Conservation (phyloP, 2,329 filamentous ascomycete species). For the Ophiocordyceps sinensis region DNA sequence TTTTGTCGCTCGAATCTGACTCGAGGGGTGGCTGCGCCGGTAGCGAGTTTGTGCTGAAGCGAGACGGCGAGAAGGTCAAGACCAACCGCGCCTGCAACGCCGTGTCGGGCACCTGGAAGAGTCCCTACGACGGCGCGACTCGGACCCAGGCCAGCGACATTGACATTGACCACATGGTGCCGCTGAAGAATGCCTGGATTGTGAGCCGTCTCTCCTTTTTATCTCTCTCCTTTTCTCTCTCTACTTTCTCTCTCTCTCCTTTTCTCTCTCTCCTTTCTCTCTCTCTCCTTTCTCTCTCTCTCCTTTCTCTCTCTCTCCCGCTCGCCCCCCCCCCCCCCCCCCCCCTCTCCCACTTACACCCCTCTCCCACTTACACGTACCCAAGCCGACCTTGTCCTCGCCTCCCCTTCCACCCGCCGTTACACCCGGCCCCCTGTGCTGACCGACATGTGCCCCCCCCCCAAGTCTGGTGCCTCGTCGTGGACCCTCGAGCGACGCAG, state of each 20-base stretch:
- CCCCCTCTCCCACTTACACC: background rate
- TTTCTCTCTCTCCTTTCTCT: background rate
- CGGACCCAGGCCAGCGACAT: slow-evolving; percentile 57
- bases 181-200: slow-evolving; percentile 68
- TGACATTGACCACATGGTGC: slow-evolving; percentile 76
- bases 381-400: no score
- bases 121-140: slow-evolving; percentile 58
- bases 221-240: background rate
- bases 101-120: slow-evolving; percentile 53
- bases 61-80: slow-evolving; percentile 53
- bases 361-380: background rate
- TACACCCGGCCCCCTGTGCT: background rate
- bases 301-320: background rate
- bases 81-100: slow-evolving; percentile 45
- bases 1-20: background rate
- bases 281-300: background rate
- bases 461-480: slow-evolving; percentile 50
- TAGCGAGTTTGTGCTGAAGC: slow-evolving; percentile 54
- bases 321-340: background rate
- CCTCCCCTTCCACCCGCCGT: background rate
- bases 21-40: background rate
- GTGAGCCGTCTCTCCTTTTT: slow-evolving; percentile 17
- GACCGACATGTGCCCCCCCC: background rate
- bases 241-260: background rate
- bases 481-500: slow-evolving; percentile 58